Conservation (phyloP, 306 rosid species). For the Castanea sativa region DNA sequence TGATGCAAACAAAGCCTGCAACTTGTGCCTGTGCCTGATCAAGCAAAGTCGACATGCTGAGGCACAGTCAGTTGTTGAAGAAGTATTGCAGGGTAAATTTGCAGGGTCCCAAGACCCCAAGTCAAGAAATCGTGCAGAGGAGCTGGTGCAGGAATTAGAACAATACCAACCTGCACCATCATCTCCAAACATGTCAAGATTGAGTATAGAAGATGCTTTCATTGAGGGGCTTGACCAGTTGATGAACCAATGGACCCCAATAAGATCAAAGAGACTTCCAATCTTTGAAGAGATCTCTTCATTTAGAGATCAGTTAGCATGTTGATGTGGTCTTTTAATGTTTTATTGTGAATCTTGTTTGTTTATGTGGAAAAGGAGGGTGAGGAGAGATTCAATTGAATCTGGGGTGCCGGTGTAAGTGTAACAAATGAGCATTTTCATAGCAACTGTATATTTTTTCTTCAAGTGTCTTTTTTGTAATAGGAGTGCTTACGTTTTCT, state of each 20-base stretch:
- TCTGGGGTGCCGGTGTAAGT: too few relatives aligned
- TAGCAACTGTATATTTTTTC: too few relatives aligned
- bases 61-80: constrained; percentile 44
- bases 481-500: too few relatives aligned
- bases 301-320: constrained; percentile 74
- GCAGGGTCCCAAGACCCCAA: constrained; percentile 56
- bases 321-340: constrained; percentile 28
- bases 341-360: not conserved
- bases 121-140: constrained; percentile 50
- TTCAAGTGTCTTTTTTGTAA: too few relatives aligned
- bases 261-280: constrained; percentile 75
- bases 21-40: constrained; percentile 62
- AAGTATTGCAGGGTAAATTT: constrained; percentile 43
- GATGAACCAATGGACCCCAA: constrained; percentile 49
- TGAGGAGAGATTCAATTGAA: not conserved
- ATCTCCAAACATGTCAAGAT: constrained; percentile 9
- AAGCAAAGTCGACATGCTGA: constrained; percentile 58
- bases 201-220: constrained; percentile 54
- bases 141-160: constrained; percentile 41
- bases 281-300: constrained; percentile 88
- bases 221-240: constrained; percentile 68
- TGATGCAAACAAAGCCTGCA: constrained; percentile 85
- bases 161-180: constrained; percentile 23
- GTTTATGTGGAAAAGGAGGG: not conserved
- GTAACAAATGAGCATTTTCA: too few relatives aligned